Evolutionary conservation across 495 filamentous ascomycete genomes (phyloP), one percentile per base, ranked within the genome.

Genomic region (Talaromyces nanjingensis): DNA sequence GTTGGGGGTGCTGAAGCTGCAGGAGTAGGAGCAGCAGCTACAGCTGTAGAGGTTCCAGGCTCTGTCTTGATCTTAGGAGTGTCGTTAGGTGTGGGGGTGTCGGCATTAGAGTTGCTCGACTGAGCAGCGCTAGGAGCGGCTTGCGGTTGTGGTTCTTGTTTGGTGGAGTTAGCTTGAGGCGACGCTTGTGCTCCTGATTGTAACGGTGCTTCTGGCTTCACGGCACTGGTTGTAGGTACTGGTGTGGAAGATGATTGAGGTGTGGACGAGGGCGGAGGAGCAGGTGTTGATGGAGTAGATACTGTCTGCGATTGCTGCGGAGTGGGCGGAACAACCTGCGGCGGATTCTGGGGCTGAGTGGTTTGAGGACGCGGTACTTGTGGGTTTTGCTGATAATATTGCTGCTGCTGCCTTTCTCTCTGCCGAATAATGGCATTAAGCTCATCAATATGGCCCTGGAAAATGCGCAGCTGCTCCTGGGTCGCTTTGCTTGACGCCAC

Each of bases 371-470:
- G 56, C 29, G 63, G 54, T 59, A 52, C 42, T 63, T 63, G 65
- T 59, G 68, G 62, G 27, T 31, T 20, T 37, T 59, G 56, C 7
- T 33, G 56, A 33, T 59, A 37, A 6, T 59, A 37, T 4, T 65
- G 47, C 20, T 70, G 64, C 60, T 67, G 64, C 54, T 64, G 72
- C 25, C 66, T 68, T 54, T 83, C 72, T 68, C 75, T 73, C 11
- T 76, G 72, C 62, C 79, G 78, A 53, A 87, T 78, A 49, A 86
- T 82, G 0, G 77, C 82, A 47, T 91, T 93, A 34, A 99, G 86
- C 59, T 92, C 89, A 69, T 97, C 91, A 65, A 99, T 98, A 61
- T 98, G 93, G 56, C 82, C 79, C 72, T 99, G 96, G 70, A 99
- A 99, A 64, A 87, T 83, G 63, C 88, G 88, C 14, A 99, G 81